Percentiles rank a stretch among this genome's conserved stretches.
Conservation (phyloP, 306 rosid species). For the Crataegus laevigata region DNA sequence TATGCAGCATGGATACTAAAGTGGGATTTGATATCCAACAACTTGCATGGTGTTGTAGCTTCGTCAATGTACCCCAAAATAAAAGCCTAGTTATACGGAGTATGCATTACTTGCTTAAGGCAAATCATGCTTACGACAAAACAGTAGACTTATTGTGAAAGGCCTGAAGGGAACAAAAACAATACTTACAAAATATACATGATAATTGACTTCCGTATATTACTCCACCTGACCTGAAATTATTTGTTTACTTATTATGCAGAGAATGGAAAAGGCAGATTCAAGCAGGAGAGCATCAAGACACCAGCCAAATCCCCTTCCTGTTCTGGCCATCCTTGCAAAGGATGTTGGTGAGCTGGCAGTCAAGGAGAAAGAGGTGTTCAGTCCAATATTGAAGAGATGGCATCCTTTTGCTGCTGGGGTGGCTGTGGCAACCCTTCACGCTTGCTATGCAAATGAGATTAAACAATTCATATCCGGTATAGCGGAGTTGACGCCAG, state of each 20-base stretch:
- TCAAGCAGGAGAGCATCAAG: slow-evolving; percentile 94
- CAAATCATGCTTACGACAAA: neutral
- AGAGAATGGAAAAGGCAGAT: slow-evolving; percentile 97
- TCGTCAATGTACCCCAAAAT: neutral
- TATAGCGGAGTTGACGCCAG: slow-evolving; percentile 85
- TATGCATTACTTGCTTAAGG: neutral
- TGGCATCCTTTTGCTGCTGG: slow-evolving; percentile 98
- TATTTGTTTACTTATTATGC: slow-evolving; percentile 19
- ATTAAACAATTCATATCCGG: slow-evolving; percentile 80
- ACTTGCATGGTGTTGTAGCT: neutral
- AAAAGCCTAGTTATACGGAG: neutral
- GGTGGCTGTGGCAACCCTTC: slow-evolving; percentile 96
- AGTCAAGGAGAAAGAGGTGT: slow-evolving; percentile 63
- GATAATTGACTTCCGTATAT: neutral
- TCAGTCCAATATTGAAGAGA: slow-evolving; percentile 86
- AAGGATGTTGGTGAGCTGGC: slow-evolving; percentile 93
- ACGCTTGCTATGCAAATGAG: slow-evolving; percentile 85
- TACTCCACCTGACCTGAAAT: slow-evolving; percentile 11
- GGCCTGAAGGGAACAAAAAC: neutral
- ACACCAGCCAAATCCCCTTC: slow-evolving; percentile 85
- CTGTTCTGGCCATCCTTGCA: slow-evolving; percentile 82
- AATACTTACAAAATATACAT: neutral
- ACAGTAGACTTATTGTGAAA: neutral
- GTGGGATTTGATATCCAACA: neutral
- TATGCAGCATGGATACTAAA: neutral